A percentile compares a stretch with the other conserved stretches of the same genome.
phyloP scores from a whole-genome alignment of 176 grass and related monocot genomes.

The Bothriochloa decipiens region DNA sequence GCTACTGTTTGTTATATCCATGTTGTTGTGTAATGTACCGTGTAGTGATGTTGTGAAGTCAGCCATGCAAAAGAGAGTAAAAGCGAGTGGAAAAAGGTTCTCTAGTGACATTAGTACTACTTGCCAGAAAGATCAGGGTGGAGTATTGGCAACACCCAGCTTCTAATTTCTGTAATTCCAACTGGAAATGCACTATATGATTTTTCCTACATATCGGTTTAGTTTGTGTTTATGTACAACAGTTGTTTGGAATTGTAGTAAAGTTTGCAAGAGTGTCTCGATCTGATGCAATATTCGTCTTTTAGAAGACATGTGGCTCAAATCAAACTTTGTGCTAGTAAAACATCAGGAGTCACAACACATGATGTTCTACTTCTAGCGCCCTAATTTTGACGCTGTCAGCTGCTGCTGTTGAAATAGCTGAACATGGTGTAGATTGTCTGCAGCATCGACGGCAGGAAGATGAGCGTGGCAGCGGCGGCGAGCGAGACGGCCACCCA shows the following conservation, averaged over 20 bases:
- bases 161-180: no score
- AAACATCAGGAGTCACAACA: no score
- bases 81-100: not conserved
- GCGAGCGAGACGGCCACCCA: constrained; percentile 50
- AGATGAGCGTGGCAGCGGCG: constrained; percentile 38
- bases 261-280: no score
- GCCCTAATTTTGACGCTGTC: not conserved
- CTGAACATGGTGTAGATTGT: constrained; percentile 49
- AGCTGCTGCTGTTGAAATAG: constrained; percentile 17
- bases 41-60: not conserved
- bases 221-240: no score
- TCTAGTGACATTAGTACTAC: not conserved
- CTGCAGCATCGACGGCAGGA: constrained; percentile 55
- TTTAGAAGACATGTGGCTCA: no score
- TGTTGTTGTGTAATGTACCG: not conserved
- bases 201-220: no score
- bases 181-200: no score
- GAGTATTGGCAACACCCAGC: no score
- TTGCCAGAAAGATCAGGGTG: no score
- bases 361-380: not conserved
- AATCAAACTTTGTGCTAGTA: no score
- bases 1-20: not conserved
- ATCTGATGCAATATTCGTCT: no score
- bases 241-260: no score
- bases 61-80: not conserved